Conservation (phyloP, 495 filamentous ascomycete genomes). For the Trichoderma erinaceum region DNA sequence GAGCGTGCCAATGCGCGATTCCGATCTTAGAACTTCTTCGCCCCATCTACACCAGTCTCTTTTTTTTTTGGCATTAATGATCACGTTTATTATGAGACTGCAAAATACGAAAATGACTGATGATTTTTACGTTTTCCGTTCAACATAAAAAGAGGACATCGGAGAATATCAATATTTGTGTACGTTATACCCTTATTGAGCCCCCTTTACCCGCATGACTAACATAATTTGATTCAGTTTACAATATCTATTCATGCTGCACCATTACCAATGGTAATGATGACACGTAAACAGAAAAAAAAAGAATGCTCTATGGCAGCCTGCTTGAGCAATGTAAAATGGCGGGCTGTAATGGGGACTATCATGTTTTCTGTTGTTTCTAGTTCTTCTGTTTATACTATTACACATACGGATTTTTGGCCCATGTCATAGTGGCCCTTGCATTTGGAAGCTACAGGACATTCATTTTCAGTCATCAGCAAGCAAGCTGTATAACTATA, state of each 20-base stretch:
- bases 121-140: slow-evolving; percentile 16
- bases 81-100: slow-evolving; percentile 17
- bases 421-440: not conserved
- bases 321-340: slow-evolving; percentile 1
- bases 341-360: not conserved
- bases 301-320: not conserved
- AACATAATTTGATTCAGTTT: no score
- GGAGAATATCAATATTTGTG: not conserved
- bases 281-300: slow-evolving; percentile 10
- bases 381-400: not conserved
- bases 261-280: not conserved
- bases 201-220: no score
- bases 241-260: not conserved
- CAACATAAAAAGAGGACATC: not conserved
- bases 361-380: not conserved
- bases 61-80: slow-evolving; percentile 7
- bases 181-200: not conserved
- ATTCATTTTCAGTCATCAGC: not conserved
- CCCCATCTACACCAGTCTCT: not conserved
- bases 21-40: slow-evolving; percentile 25
- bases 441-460: slow-evolving; percentile 1
- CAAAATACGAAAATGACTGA: slow-evolving; percentile 19
- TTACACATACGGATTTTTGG: not conserved
- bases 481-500: not conserved
- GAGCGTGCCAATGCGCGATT: slow-evolving; percentile 48